Conservation (phyloP, 23 red algal species). For the Cyanidiococcus yangmingshanensis region DNA sequence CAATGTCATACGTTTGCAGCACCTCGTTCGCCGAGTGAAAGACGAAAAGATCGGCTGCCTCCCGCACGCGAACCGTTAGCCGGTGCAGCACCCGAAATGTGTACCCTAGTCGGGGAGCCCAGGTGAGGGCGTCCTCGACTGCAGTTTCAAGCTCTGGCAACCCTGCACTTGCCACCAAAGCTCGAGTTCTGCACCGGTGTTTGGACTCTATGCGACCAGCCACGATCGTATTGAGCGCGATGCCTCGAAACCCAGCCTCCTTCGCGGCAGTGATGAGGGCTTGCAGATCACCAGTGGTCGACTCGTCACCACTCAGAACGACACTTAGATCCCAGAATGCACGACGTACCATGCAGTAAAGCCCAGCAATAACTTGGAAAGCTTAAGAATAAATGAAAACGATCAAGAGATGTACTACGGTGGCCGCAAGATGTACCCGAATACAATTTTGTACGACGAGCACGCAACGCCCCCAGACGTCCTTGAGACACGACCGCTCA, state of each 20-base stretch:
- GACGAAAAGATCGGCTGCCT: neutral
- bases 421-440: too few relatives aligned
- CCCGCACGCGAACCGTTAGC: neutral
- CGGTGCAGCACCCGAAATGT: conserved; percentile 6
- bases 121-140: neutral
- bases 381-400: too few relatives aligned
- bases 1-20: neutral
- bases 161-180: neutral
- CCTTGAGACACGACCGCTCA: too few relatives aligned
- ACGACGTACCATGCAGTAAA: neutral
- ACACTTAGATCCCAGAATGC: conserved; percentile 5
- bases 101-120: neutral
- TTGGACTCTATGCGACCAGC: neutral
- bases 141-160: neutral
- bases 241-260: neutral
- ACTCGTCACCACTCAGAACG: neutral
- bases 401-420: too few relatives aligned
- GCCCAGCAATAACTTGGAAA: too few relatives aligned
- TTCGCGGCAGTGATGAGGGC: neutral
- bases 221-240: conserved; percentile 3
- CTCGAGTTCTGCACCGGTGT: neutral
- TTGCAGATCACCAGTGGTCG: neutral
- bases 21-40: neutral
- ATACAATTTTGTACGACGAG: too few relatives aligned
- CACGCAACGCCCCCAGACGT: too few relatives aligned